phyloP scores from a whole-genome alignment of 2,329 filamentous ascomycete genomes.

The Akanthomyces muscarius region DNA sequence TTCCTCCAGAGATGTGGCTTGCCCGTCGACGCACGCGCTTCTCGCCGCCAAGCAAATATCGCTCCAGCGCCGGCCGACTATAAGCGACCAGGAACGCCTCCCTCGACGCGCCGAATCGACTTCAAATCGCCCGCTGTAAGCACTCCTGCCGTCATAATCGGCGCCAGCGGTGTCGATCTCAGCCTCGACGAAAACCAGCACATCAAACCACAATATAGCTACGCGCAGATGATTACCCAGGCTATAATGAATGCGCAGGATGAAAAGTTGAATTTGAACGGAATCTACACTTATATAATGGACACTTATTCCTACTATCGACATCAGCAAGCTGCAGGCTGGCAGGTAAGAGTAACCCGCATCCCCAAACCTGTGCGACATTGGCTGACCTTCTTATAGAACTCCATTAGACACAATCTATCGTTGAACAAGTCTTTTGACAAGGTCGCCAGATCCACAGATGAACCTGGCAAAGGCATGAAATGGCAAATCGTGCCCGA shows the following conservation, averaged over 20 bases:
- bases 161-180: conserved; percentile 62
- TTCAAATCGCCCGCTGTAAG: conserved; percentile 32
- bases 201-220: conserved; percentile 93
- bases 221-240: conserved; percentile 94
- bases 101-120: conserved; percentile 36
- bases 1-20: conserved; percentile 67
- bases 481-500: conserved; percentile 94
- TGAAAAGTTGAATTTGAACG: conserved; percentile 83
- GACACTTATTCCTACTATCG: conserved; percentile 91
- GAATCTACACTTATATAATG: conserved; percentile 93
- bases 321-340: conserved; percentile 70
- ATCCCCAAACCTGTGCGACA: too few species aligned
- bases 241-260: conserved; percentile 85
- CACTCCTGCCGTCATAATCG: conserved; percentile 36
- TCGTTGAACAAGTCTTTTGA: conserved; percentile 93
- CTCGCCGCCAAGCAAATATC: conserved; percentile 44
- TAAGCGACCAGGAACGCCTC: conserved; percentile 58
- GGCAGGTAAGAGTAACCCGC: conserved; percentile 65
- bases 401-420: conserved; percentile 94
- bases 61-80: conserved; percentile 59
- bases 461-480: conserved; percentile 98
- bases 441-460: conserved; percentile 85
- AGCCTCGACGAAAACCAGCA: conserved; percentile 82
- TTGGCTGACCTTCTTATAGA: conserved; percentile 44
- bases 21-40: conserved; percentile 28